Evolutionary conservation across 192 early-diverging fungal species (phyloP).

Genomic region (Podila minutissima): DNA sequence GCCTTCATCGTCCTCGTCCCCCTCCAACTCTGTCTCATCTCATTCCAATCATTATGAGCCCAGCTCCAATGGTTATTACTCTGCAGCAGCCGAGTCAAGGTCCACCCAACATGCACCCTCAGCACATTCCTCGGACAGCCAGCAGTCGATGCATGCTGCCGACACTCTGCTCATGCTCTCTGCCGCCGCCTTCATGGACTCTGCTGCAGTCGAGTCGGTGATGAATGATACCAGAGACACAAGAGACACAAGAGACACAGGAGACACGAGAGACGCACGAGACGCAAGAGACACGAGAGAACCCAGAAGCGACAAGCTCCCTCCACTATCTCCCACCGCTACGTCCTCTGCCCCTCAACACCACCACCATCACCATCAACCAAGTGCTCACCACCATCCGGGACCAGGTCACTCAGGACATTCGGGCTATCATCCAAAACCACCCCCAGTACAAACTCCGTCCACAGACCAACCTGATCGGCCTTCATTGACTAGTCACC

Average conservation of each 20-base stretch:
- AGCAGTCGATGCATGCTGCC: slow-evolving; percentile 39
- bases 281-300: background rate
- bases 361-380: background rate
- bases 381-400: background rate
- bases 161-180: slow-evolving; percentile 49
- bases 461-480: background rate
- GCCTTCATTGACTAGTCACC: background rate
- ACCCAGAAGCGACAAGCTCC: background rate
- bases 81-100: background rate
- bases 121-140: slow-evolving; percentile 20
- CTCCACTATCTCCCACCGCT: background rate
- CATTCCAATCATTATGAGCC: background rate
- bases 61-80: background rate
- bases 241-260: background rate
- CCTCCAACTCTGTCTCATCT: background rate
- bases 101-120: slow-evolving; percentile 4
- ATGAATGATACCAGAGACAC: background rate
- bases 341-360: background rate
- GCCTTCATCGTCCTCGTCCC: background rate
- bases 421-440: background rate
- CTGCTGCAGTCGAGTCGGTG: slow-evolving; percentile 10
- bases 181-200: slow-evolving; percentile 48
- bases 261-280: background rate
- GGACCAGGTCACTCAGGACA: background rate
- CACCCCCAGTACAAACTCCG: background rate